phyloP scores from a whole-genome alignment of 2,329 filamentous ascomycete genomes.

The Aspergillus glaucus region DNA sequence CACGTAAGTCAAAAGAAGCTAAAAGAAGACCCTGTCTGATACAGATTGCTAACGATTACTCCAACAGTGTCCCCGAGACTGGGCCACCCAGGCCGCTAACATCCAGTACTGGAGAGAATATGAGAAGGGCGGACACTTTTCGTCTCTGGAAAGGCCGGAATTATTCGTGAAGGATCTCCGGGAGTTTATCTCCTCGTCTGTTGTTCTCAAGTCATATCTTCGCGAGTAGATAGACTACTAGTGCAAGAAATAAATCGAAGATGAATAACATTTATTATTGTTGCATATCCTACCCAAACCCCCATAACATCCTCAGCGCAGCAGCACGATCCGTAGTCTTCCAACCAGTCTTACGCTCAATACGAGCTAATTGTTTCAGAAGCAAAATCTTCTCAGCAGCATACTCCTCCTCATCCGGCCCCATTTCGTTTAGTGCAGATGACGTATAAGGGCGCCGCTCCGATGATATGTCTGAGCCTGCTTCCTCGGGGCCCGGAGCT shows the following conservation, averaged over 20 bases:
- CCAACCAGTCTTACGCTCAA: constrained; percentile 13
- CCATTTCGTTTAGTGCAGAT: background rate
- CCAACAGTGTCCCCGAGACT: constrained; percentile 11
- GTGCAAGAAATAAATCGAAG: too few relatives aligned
- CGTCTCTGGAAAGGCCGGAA: constrained; percentile 9
- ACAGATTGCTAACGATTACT: too few relatives aligned
- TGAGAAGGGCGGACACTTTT: constrained; percentile 16
- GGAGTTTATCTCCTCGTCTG: constrained; percentile 1
- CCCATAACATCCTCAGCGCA: constrained; percentile 5
- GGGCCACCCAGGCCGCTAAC: constrained; percentile 14
- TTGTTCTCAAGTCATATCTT: constrained; percentile 1
- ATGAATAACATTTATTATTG: too few relatives aligned
- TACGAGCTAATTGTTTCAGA: constrained; percentile 10
- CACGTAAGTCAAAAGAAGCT: constrained; percentile 4
- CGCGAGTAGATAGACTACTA: background rate
- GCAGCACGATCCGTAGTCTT: constrained; percentile 8
- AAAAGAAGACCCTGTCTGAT: too few relatives aligned
- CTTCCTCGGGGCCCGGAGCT: background rate
- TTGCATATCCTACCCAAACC: constrained; percentile 1
- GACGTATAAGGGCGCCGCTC: background rate
- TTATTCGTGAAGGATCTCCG: constrained; percentile 5
- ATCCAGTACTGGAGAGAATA: constrained; percentile 17
- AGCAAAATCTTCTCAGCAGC: constrained; percentile 8
- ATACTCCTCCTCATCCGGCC: background rate
- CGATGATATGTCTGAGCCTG: background rate